phyloP scores from a whole-genome alignment of 495 filamentous ascomycete species.

The Schizothecium vesticola region DNA sequence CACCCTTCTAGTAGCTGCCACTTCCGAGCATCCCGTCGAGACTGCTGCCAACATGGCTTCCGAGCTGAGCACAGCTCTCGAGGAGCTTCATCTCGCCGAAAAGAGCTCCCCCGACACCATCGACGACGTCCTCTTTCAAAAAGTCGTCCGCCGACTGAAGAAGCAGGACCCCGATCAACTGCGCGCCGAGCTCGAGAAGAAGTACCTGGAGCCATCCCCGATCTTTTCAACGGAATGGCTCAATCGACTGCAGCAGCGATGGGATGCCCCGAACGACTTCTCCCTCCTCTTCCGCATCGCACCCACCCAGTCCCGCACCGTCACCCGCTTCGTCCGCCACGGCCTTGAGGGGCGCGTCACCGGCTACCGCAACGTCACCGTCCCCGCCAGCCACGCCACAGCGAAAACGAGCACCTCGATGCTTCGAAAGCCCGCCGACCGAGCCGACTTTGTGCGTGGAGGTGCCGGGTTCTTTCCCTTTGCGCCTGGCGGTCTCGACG shows the following conservation, averaged over 20 bases:
- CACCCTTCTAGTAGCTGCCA: background rate
- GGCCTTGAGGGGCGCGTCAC: slow-evolving; percentile 91
- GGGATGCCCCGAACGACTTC: slow-evolving; percentile 74
- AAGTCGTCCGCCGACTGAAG: slow-evolving; percentile 52
- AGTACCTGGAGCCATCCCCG: slow-evolving; percentile 72
- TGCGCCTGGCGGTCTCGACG: slow-evolving; percentile 84
- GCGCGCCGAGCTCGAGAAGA: slow-evolving; percentile 63
- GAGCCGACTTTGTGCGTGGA: slow-evolving; percentile 91
- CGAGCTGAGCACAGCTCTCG: slow-evolving; percentile 35
- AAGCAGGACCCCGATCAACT: slow-evolving; percentile 53
- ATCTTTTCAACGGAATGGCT: slow-evolving; percentile 78
- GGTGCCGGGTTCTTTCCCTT: slow-evolving; percentile 95
- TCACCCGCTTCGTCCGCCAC: slow-evolving; percentile 86
- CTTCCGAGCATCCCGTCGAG: background rate
- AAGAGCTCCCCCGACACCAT: slow-evolving; percentile 36
- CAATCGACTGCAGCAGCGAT: slow-evolving; percentile 82
- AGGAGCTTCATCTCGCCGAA: slow-evolving; percentile 33
- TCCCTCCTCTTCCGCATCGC: slow-evolving; percentile 77
- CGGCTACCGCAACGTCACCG: slow-evolving; percentile 90
- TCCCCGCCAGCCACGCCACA: slow-evolving; percentile 82
- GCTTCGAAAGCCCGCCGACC: slow-evolving; percentile 75
- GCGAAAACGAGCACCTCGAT: slow-evolving; percentile 97
- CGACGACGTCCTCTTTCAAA: slow-evolving; percentile 52
- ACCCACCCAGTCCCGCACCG: slow-evolving; percentile 85
- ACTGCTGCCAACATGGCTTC: slow-evolving; percentile 32